Conservation (phyloP, 106 monocot genomes). For the Apostasia ramifera region DNA sequence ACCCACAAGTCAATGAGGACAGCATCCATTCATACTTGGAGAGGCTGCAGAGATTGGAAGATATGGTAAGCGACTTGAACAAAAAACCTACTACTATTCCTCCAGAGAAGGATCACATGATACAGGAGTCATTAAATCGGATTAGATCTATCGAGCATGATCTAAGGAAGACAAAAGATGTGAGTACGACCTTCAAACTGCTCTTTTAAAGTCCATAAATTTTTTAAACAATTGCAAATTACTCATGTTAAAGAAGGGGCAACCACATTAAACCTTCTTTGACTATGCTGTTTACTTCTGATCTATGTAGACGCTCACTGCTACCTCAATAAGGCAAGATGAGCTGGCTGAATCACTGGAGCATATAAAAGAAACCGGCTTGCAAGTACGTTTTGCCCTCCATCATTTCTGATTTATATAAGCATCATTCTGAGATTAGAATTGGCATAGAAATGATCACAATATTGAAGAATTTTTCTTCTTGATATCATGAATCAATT, state of each 20-base stretch:
- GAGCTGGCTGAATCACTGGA: constrained; percentile 38
- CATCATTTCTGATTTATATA: neutral
- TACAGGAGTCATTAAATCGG: constrained; percentile 53
- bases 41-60: constrained; percentile 67
- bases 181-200: constrained; percentile 8
- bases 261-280: neutral
- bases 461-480: neutral
- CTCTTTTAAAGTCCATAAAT: neutral
- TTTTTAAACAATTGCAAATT: neutral
- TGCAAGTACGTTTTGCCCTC: constrained; percentile 21
- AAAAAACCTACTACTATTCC: constrained; percentile 39
- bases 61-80: constrained; percentile 31
- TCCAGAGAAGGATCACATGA: constrained; percentile 52
- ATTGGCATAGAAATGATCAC: neutral
- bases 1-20: constrained; percentile 15
- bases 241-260: neutral
- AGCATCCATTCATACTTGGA: constrained; percentile 38
- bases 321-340: constrained; percentile 32
- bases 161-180: constrained; percentile 63
- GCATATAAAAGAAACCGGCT: constrained; percentile 15
- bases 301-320: constrained; percentile 27
- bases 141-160: constrained; percentile 65
- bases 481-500: neutral
- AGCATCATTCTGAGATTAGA: neutral
- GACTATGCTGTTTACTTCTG: neutral